Percentiles rank a stretch among this genome's conserved stretches.
phyloP scores from a whole-genome alignment of 148 eudicot species.

The Diospyros kaki region DNA sequence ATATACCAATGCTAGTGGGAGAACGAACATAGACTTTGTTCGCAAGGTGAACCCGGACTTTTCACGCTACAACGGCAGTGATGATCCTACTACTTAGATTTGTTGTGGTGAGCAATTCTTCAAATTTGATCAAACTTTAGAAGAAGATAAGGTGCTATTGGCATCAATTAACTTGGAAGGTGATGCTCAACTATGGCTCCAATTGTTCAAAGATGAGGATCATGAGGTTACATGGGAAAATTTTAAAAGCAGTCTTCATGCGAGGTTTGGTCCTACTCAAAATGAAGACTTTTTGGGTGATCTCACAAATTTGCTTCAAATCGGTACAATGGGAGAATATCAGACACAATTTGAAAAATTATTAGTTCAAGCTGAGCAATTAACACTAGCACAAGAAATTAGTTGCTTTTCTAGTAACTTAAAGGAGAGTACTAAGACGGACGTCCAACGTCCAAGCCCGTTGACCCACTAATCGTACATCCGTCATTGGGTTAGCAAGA shows the following conservation, averaged over 20 bases:
- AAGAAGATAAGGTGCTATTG: neutral
- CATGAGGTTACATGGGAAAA: neutral
- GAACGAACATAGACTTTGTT: neutral
- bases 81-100: neutral
- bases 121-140: neutral
- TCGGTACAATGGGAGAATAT: neutral
- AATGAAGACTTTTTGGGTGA: constrained; percentile 8
- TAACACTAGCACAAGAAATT: neutral
- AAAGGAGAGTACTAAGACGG: neutral
- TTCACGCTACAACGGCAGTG: neutral
- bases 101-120: neutral
- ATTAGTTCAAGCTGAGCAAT: neutral
- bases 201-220: neutral
- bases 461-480: neutral
- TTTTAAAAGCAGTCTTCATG: neutral
- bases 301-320: neutral
- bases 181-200: neutral
- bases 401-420: neutral
- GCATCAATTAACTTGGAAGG: neutral
- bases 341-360: neutral
- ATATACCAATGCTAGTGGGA: neutral
- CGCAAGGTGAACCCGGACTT: neutral
- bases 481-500: neutral
- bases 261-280: neutral
- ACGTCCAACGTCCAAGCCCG: neutral